These are phyloP conservation scores for Groenewaldozyma salmanticensis DNA, from an alignment of 805 yeast genomes.

Conservation along the genomic window DNA sequence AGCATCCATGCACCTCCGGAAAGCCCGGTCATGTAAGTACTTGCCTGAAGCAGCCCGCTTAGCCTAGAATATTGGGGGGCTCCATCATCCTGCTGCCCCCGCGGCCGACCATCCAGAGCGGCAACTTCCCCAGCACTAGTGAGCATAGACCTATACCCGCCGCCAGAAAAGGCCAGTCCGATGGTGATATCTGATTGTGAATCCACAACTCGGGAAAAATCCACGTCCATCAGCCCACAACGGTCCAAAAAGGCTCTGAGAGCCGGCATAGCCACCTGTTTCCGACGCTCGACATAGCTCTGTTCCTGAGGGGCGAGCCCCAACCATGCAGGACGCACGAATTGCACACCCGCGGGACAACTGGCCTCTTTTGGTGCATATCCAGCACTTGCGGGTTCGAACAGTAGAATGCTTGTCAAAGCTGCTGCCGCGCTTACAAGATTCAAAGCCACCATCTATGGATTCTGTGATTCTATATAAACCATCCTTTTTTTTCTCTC, in stretches of 20 bases:
- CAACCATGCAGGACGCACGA: slow-evolving; percentile 7
- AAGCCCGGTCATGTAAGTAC: slow-evolving; percentile 63
- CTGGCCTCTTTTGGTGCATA: not conserved
- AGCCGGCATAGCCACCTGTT: slow-evolving; percentile 16
- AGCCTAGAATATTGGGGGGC: slow-evolving; percentile 40
- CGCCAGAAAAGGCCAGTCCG: slow-evolving; percentile 63
- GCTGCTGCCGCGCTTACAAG: too few relatives aligned
- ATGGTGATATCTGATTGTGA: slow-evolving; percentile 16
- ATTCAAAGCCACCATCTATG: too few relatives aligned
- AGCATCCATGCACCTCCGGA: slow-evolving; percentile 81
- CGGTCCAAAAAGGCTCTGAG: slow-evolving; percentile 35
- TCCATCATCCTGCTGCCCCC: slow-evolving; percentile 20
- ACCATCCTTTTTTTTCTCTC: too few relatives aligned
- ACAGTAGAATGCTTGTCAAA: too few relatives aligned
- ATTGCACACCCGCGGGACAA: not conserved
- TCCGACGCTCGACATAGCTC: slow-evolving; percentile 18
- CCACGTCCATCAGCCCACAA: slow-evolving; percentile 33
- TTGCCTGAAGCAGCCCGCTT: slow-evolving; percentile 52
- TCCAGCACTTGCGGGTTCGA: too few relatives aligned
- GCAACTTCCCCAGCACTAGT: slow-evolving; percentile 75
- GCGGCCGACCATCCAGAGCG: slow-evolving; percentile 64
- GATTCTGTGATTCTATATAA: too few relatives aligned
- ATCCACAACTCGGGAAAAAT: slow-evolving; percentile 34
- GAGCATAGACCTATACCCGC: slow-evolving; percentile 86
- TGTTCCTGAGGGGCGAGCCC: slow-evolving; percentile 12